Evolutionary conservation across 2,329 filamentous ascomycete species (phyloP).

Genomic region (Diplodia seriata): DNA sequence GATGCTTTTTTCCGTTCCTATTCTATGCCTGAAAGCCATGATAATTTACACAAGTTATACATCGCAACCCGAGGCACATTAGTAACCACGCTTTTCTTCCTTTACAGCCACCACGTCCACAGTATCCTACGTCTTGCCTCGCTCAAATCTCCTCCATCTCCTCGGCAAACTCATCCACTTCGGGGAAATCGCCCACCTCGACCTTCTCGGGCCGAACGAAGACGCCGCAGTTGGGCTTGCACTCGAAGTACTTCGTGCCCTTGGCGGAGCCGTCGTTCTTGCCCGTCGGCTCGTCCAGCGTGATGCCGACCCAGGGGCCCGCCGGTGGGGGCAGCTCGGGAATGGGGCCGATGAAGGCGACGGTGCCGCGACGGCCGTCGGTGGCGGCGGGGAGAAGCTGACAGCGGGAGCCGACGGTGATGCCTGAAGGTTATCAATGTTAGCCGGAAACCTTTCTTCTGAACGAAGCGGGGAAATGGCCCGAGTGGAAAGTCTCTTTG

Average conservation of each 20-base stretch:
- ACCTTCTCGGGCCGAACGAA: constrained; percentile 81
- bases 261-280: constrained; percentile 80
- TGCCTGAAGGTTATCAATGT: constrained; percentile 43
- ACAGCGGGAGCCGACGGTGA: constrained; percentile 52
- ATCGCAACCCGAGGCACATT: too few relatives aligned
- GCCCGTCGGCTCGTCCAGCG: constrained; percentile 78
- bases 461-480: neutral
- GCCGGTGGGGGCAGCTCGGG: constrained; percentile 72
- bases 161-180: constrained; percentile 71
- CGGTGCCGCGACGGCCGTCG: constrained; percentile 71
- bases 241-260: constrained; percentile 73
- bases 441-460: neutral
- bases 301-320: constrained; percentile 72
- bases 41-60: neutral
- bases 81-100: neutral
- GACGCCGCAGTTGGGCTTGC: constrained; percentile 72
- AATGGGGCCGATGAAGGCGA: constrained; percentile 76
- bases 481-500: neutral
- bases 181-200: constrained; percentile 73
- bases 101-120: neutral
- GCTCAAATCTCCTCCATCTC: constrained; percentile 70
- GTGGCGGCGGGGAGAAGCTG: constrained; percentile 64
- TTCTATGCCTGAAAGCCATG: neutral
- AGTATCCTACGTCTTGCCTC: too few relatives aligned
- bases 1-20: neutral